phyloP scores from a whole-genome alignment of 75 land plant genomes.

The Chamaecyparis obtusa region DNA sequence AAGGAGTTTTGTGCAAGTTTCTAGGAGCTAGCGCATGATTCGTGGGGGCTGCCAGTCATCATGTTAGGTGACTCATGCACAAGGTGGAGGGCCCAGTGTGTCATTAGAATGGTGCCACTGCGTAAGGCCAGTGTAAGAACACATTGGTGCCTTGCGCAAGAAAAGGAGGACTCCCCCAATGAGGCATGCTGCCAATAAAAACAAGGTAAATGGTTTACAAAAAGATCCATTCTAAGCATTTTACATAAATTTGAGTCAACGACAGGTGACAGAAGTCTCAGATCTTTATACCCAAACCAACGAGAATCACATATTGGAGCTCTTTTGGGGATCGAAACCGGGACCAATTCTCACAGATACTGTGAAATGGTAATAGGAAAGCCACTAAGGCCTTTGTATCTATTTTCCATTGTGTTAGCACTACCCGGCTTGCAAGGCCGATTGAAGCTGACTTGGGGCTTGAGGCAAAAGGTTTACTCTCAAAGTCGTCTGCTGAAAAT shows the following conservation, averaged over 20 bases:
- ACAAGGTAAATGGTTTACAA: neutral
- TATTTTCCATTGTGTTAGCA: conserved; percentile 45
- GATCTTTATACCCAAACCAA: neutral
- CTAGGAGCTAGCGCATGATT: no score
- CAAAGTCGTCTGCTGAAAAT: conserved; percentile 15
- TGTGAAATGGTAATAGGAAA: conserved; percentile 14
- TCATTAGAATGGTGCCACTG: no score
- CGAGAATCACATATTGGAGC: neutral
- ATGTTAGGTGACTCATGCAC: no score
- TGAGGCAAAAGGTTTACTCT: conserved; percentile 14
- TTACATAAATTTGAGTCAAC: neutral
- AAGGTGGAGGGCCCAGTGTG: no score
- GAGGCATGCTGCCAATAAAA: no score
- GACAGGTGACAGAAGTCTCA: neutral
- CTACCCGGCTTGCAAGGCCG: conserved; percentile 7
- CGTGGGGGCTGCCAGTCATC: no score
- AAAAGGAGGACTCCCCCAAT: no score
- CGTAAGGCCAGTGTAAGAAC: no score
- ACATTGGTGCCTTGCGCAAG: no score
- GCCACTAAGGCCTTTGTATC: conserved; percentile 34
- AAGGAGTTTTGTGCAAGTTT: no score
- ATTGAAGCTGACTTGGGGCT: conserved; percentile 18
- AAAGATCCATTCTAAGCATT: neutral
- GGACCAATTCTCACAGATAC: neutral
- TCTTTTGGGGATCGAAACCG: neutral